Conservation (phyloP, 2,329 filamentous ascomycete species). For the Pseudocercospora vitis region DNA sequence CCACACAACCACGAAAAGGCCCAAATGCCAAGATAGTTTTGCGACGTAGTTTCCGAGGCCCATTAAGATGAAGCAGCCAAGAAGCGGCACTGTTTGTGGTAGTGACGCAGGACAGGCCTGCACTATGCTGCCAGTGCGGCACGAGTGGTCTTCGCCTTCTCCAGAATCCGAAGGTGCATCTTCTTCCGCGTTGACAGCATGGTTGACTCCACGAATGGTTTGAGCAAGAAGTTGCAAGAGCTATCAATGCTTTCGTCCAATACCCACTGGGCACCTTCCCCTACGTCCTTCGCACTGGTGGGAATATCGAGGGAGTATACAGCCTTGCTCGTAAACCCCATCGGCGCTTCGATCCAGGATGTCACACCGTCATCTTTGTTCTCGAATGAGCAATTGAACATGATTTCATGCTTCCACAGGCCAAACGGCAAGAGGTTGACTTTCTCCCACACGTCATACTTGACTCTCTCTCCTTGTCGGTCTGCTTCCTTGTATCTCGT, state of each 20-base stretch:
- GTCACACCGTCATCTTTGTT: slow-evolving; percentile 18
- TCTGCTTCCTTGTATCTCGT: slow-evolving; percentile 13
- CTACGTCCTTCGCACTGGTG: neutral
- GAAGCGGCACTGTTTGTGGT: neutral
- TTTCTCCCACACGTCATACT: slow-evolving; percentile 23
- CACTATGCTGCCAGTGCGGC: neutral
- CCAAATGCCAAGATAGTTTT: too few species aligned
- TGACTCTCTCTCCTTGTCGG: slow-evolving; percentile 12
- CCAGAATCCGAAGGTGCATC: slow-evolving; percentile 6
- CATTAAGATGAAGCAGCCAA: too few species aligned
- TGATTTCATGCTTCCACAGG: slow-evolving; percentile 24
- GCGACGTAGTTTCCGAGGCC: too few species aligned
- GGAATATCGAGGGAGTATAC: neutral
- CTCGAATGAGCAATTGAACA: slow-evolving; percentile 21
- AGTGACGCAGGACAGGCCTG: neutral
- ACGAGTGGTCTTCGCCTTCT: neutral
- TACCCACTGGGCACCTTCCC: neutral
- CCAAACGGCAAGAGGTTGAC: slow-evolving; percentile 24
- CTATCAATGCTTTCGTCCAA: slow-evolving; percentile 9
- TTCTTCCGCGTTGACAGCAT: slow-evolving; percentile 2
- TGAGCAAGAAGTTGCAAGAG: slow-evolving; percentile 3
- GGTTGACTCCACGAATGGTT: neutral
- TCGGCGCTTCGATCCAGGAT: neutral
- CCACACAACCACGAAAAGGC: too few species aligned
- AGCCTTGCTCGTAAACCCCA: slow-evolving; percentile 1